Evolutionary conservation across 2,329 filamentous ascomycete species (phyloP).

Genomic region (Arthrobotrys megalospora): DNA sequence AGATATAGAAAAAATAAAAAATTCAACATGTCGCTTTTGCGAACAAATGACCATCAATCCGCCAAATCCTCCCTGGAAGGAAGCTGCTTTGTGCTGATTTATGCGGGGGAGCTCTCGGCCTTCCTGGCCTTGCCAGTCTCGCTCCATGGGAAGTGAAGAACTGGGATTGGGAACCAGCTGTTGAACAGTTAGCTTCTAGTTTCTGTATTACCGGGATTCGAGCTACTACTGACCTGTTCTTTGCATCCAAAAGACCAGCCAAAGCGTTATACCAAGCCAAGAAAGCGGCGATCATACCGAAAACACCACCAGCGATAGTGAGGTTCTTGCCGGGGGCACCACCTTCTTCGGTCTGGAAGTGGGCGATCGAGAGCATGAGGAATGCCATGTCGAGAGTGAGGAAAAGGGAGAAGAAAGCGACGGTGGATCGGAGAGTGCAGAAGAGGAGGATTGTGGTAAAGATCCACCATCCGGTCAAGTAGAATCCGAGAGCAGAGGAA

Average conservation of each 20-base stretch:
- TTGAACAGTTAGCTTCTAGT: conserved; percentile 35
- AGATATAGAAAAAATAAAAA: conserved; percentile 35
- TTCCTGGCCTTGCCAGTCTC: conserved; percentile 64
- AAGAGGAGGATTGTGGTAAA: conserved; percentile 83
- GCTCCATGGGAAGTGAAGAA: conserved; percentile 67
- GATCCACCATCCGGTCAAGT: conserved; percentile 85
- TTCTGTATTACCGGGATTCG: not conserved
- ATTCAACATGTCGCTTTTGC: conserved; percentile 24
- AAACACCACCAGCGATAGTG: conserved; percentile 81
- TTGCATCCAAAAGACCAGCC: conserved; percentile 81
- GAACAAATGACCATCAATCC: conserved; percentile 25
- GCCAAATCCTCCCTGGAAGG: conserved; percentile 19
- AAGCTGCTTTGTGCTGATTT: conserved; percentile 25
- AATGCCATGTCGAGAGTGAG: conserved; percentile 83
- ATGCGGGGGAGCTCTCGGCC: conserved; percentile 39
- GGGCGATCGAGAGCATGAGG: conserved; percentile 78
- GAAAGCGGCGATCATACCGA: conserved; percentile 85
- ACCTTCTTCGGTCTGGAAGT: conserved; percentile 72
- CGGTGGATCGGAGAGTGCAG: conserved; percentile 81
- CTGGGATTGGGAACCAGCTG: conserved; percentile 60
- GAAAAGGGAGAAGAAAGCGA: conserved; percentile 84
- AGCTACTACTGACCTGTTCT: conserved; percentile 66
- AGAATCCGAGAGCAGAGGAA: conserved; percentile 79
- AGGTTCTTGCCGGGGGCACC: conserved; percentile 70
- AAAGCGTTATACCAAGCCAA: conserved; percentile 89